Percentiles rank a stretch among this genome's conserved stretches.
phyloP scores from a whole-genome alignment of 2,329 filamentous ascomycete species.

The Xylaria sp. region DNA sequence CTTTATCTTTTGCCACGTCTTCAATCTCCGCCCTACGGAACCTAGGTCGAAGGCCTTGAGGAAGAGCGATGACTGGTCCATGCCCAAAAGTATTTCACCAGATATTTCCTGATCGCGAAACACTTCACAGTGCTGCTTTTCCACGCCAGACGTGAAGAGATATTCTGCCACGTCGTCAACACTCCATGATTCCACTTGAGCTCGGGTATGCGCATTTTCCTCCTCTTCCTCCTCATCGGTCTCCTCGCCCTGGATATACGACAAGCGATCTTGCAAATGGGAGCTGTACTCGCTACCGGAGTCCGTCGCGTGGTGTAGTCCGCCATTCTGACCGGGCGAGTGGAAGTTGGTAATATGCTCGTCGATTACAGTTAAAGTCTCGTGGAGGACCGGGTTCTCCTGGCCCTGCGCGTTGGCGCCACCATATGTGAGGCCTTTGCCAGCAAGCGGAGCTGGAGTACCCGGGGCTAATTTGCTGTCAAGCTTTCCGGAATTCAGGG shows the following conservation, averaged over 20 bases:
- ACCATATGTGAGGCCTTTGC: slow-evolving; percentile 35
- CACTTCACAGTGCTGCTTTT: slow-evolving; percentile 88
- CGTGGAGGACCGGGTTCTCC: slow-evolving; percentile 74
- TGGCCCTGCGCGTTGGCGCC: slow-evolving; percentile 49
- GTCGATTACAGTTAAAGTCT: slow-evolving; percentile 93
- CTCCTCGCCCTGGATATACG: slow-evolving; percentile 92
- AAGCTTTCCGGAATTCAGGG: slow-evolving; percentile 46
- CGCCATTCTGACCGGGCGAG: slow-evolving; percentile 55
- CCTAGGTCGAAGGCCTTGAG: slow-evolving; percentile 95
- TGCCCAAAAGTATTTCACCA: slow-evolving; percentile 87
- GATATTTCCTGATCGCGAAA: slow-evolving; percentile 96
- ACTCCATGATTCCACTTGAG: slow-evolving; percentile 79
- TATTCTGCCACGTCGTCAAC: slow-evolving; percentile 86
- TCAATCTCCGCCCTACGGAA: slow-evolving; percentile 83
- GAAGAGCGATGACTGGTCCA: slow-evolving; percentile 94
- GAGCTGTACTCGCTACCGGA: slow-evolving; percentile 91
- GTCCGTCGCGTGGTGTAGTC: slow-evolving; percentile 64
- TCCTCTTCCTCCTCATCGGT: slow-evolving; percentile 97
- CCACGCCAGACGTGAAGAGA: slow-evolving; percentile 81
- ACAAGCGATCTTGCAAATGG: slow-evolving; percentile 73
- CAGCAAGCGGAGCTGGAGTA: slow-evolving; percentile 31
- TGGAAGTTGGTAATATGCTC: slow-evolving; percentile 92
- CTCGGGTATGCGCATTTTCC: slow-evolving; percentile 64
- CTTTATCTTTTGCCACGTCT: slow-evolving; percentile 97
- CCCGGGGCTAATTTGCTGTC: slow-evolving; percentile 36